Evolutionary conservation across 768 basidiomycete species (phyloP).

Genomic region (Pleurotus ostreatus): DNA sequence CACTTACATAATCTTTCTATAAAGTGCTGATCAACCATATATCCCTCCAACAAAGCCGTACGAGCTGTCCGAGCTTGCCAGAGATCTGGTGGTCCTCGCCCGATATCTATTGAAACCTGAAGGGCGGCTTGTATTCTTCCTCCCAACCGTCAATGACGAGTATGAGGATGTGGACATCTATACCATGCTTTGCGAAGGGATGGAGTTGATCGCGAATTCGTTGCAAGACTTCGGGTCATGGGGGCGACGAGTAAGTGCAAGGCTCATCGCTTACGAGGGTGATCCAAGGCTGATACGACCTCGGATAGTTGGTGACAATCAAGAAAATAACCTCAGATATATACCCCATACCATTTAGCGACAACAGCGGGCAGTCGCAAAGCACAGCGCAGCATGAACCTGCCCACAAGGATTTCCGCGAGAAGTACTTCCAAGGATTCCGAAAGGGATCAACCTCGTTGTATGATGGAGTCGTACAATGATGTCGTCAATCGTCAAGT

Average conservation of each 20-base stretch:
- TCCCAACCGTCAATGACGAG: constrained; percentile 88
- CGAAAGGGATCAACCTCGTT: constrained; percentile 31
- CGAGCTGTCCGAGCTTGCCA: constrained; percentile 79
- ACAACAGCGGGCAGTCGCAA: constrained; percentile 36
- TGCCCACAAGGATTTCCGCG: constrained; percentile 85
- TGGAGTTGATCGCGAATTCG: constrained; percentile 86
- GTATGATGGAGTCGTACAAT: neutral
- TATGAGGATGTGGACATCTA: constrained; percentile 87
- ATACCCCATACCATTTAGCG: constrained; percentile 42
- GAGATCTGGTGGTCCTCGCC: constrained; percentile 77
- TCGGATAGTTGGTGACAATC: constrained; percentile 80
- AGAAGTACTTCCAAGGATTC: constrained; percentile 86
- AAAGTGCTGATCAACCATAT: constrained; percentile 61
- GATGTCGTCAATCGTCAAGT: neutral
- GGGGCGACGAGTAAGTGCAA: constrained; percentile 75
- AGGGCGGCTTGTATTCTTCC: constrained; percentile 92
- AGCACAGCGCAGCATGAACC: constrained; percentile 45
- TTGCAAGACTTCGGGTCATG: constrained; percentile 93
- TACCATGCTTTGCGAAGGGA: constrained; percentile 75
- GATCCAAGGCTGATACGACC: too few relatives aligned
- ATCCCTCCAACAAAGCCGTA: constrained; percentile 91
- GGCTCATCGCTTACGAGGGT: too few relatives aligned
- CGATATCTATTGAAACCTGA: constrained; percentile 80
- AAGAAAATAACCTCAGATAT: constrained; percentile 52
- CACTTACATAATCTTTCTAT: neutral